Conservation (phyloP, 805 yeast genomes). For the Saccharomycopsis javanensis region DNA sequence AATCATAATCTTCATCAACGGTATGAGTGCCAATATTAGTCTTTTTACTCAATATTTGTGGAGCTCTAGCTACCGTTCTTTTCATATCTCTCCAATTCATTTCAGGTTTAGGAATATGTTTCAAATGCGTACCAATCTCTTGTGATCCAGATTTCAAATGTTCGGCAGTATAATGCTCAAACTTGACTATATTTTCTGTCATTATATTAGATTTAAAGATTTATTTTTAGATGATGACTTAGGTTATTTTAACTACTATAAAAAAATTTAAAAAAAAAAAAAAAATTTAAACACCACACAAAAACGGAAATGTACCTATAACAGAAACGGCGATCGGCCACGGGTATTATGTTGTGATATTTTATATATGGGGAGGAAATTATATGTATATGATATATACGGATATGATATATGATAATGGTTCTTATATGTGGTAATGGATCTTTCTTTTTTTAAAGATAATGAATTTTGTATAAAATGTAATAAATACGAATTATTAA, state of each 20-base stretch:
- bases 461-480: too few species aligned
- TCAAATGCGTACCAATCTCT: constrained; percentile 8
- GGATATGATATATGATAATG: too few species aligned
- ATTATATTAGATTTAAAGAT: background rate
- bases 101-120: constrained; percentile 15
- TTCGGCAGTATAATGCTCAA: background rate
- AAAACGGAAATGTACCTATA: background rate
- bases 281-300: background rate
- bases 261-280: background rate
- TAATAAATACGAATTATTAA: too few species aligned
- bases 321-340: background rate
- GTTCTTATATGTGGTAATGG: too few species aligned
- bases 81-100: constrained; percentile 15
- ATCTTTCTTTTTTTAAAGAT: too few species aligned
- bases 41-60: constrained; percentile 16
- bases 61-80: constrained; percentile 15
- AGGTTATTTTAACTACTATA: background rate
- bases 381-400: background rate
- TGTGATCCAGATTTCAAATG: background rate
- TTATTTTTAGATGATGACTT: background rate
- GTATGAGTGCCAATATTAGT: constrained; percentile 10
- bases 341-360: background rate
- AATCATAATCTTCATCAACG: constrained; percentile 10
- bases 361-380: background rate
- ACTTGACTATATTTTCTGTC: background rate